Conservation (phyloP, 2,329 filamentous ascomycete genomes). For the Pyrenophora tritici-repentis region DNA sequence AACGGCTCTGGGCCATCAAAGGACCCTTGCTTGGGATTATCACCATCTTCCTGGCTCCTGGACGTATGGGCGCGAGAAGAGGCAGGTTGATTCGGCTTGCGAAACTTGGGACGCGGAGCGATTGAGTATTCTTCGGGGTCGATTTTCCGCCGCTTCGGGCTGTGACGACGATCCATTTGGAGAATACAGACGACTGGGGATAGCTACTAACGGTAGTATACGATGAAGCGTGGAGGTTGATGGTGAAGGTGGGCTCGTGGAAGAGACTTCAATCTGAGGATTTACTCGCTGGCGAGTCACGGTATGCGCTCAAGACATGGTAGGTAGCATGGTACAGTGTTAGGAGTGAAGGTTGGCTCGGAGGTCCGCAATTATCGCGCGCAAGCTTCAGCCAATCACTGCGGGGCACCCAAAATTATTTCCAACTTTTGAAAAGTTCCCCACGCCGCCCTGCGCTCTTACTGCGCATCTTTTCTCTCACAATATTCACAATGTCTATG, state of each 20-base stretch:
- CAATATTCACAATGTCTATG: constrained; percentile 56
- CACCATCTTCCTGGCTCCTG: constrained; percentile 34
- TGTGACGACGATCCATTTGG: constrained; percentile 51
- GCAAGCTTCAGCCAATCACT: constrained; percentile 25
- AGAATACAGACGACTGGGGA: neutral
- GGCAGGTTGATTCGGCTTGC: constrained; percentile 42
- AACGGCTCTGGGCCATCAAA: constrained; percentile 67
- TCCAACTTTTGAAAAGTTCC: constrained; percentile 19
- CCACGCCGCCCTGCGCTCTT: constrained; percentile 15
- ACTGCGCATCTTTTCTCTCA: constrained; percentile 10
- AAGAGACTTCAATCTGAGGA: no score
- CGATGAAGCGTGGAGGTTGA: constrained; percentile 2
- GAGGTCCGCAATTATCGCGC: constrained; percentile 32
- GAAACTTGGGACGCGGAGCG: constrained; percentile 54
- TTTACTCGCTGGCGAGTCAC: no score
- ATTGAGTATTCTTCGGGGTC: constrained; percentile 65
- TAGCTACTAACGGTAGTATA: neutral
- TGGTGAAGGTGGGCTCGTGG: neutral
- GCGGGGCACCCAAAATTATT: constrained; percentile 24
- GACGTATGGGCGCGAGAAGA: constrained; percentile 47
- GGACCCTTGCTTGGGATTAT: constrained; percentile 57
- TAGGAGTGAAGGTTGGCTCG: constrained; percentile 15
- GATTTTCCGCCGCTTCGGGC: constrained; percentile 69
- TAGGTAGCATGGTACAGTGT: no score
- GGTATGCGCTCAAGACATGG: no score